Conservation (phyloP, 768 basidiomycete species). For the Lentinus tigrinus region DNA sequence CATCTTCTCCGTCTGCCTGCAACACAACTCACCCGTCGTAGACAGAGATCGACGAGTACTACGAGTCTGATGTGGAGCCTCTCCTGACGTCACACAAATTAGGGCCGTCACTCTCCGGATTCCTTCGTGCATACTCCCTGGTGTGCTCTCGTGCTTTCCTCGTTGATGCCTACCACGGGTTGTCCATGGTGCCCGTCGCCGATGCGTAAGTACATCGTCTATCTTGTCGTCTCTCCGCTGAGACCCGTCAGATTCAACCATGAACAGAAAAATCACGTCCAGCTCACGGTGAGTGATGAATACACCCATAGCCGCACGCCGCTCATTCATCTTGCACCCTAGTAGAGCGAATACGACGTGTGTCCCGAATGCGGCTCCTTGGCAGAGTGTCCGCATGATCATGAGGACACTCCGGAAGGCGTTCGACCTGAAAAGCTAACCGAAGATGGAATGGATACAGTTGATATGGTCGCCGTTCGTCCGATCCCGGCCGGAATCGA, state of each 20-base stretch:
- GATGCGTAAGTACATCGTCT: slow-evolving; percentile 37
- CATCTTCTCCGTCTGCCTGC: not conserved
- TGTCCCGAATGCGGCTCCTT: slow-evolving; percentile 40
- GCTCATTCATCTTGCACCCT: not conserved
- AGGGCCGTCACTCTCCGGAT: slow-evolving; percentile 22
- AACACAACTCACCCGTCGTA: not conserved
- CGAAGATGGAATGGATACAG: slow-evolving; percentile 25
- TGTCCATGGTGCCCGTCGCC: slow-evolving; percentile 48
- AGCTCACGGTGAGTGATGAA: slow-evolving; percentile 32
- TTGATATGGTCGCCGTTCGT: slow-evolving; percentile 39
- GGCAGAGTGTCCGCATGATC: slow-evolving; percentile 38
- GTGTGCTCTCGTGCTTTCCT: slow-evolving; percentile 50
- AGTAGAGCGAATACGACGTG: slow-evolving; percentile 39
- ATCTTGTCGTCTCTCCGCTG: not conserved
- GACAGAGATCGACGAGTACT: slow-evolving; percentile 27
- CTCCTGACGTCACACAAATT: slow-evolving; percentile 1
- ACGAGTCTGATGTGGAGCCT: slow-evolving; percentile 17
- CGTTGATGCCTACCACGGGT: slow-evolving; percentile 45
- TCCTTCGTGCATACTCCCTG: slow-evolving; percentile 42
- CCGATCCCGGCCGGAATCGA: slow-evolving; percentile 30
- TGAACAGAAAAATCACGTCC: slow-evolving; percentile 34
- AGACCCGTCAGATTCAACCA: slow-evolving; percentile 37
- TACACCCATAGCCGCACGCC: not conserved
- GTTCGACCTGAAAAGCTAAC: not conserved
- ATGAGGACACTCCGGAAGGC: slow-evolving; percentile 11